Percentiles rank a stretch among this genome's conserved stretches.
Evolutionary conservation across 257 asterid genomes (phyloP).

Genomic region (Solanum arcanum): DNA sequence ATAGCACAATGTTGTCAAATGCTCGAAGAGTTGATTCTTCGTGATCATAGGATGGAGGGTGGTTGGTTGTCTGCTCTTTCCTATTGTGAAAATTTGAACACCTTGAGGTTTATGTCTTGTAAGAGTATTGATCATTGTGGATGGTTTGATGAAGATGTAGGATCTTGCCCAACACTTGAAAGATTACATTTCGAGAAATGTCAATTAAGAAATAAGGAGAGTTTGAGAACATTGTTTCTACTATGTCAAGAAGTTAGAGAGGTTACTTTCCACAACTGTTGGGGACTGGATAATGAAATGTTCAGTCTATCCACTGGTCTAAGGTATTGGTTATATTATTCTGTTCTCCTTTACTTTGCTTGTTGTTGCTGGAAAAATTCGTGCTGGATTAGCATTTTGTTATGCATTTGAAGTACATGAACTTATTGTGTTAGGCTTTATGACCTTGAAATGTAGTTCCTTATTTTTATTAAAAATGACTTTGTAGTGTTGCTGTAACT

Average conservation of each 20-base stretch:
- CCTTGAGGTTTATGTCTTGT: slow-evolving; percentile 47
- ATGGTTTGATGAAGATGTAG: slow-evolving; percentile 29
- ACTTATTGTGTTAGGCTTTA: neutral
- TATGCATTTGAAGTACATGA: neutral
- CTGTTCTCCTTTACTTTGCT: neutral
- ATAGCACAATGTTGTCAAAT: slow-evolving; percentile 63
- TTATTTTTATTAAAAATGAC: neutral
- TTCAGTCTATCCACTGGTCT: slow-evolving; percentile 32
- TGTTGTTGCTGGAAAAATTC: neutral
- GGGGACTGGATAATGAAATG: slow-evolving; percentile 55
- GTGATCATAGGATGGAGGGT: slow-evolving; percentile 54
- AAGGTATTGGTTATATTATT: slow-evolving; percentile 22
- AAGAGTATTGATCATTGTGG: slow-evolving; percentile 35
- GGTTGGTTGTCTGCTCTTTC: slow-evolving; percentile 71
- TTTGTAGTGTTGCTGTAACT: neutral
- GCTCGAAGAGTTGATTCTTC: slow-evolving; percentile 51
- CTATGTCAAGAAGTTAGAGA: slow-evolving; percentile 41
- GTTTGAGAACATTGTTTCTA: slow-evolving; percentile 37
- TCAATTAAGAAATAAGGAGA: slow-evolving; percentile 37
- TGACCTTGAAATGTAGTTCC: neutral
- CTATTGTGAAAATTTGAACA: slow-evolving; percentile 43
- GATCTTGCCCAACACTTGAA: slow-evolving; percentile 36
- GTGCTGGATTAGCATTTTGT: neutral
- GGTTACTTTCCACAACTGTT: slow-evolving; percentile 29
- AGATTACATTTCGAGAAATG: slow-evolving; percentile 57